Conservation (phyloP, 495 filamentous ascomycete genomes). For the Xylaria curta region DNA sequence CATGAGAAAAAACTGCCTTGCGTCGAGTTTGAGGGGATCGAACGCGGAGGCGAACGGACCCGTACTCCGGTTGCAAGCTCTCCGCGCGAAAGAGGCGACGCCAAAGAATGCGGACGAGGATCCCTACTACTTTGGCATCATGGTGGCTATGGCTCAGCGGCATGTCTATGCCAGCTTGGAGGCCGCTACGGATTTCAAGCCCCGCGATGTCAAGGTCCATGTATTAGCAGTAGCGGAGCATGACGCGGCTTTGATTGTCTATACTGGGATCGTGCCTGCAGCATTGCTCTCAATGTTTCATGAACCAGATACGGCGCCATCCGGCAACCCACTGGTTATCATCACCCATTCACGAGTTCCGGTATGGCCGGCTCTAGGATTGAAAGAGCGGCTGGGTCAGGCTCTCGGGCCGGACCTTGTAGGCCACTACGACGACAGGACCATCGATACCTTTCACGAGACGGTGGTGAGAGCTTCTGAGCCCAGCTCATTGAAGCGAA, state of each 20-base stretch:
- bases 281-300: slow-evolving; percentile 49
- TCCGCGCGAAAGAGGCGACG: slow-evolving; percentile 46
- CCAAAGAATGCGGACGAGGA: slow-evolving; percentile 51
- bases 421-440: slow-evolving; percentile 41
- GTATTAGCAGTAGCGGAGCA: slow-evolving; percentile 49
- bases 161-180: slow-evolving; percentile 43
- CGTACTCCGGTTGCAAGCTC: slow-evolving; percentile 43
- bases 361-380: slow-evolving; percentile 53
- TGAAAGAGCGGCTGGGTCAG: slow-evolving; percentile 55
- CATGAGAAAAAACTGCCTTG: slow-evolving; percentile 44
- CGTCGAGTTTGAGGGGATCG: slow-evolving; percentile 39
- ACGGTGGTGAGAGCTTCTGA: background rate
- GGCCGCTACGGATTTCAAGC: slow-evolving; percentile 26
- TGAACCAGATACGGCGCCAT: slow-evolving; percentile 41
- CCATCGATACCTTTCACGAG: slow-evolving; percentile 46
- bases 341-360: slow-evolving; percentile 48
- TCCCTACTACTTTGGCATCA: slow-evolving; percentile 47
- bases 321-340: slow-evolving; percentile 31
- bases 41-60: slow-evolving; percentile 39
- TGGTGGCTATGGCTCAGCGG: slow-evolving; percentile 55
- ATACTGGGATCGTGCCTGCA: slow-evolving; percentile 47
- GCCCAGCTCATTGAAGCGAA: slow-evolving; percentile 24
- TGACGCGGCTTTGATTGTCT: slow-evolving; percentile 48
- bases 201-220: slow-evolving; percentile 48
- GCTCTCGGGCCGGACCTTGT: slow-evolving; percentile 51